Conservation (phyloP, 345 rosid species). For the Gossypium thurberi region DNA sequence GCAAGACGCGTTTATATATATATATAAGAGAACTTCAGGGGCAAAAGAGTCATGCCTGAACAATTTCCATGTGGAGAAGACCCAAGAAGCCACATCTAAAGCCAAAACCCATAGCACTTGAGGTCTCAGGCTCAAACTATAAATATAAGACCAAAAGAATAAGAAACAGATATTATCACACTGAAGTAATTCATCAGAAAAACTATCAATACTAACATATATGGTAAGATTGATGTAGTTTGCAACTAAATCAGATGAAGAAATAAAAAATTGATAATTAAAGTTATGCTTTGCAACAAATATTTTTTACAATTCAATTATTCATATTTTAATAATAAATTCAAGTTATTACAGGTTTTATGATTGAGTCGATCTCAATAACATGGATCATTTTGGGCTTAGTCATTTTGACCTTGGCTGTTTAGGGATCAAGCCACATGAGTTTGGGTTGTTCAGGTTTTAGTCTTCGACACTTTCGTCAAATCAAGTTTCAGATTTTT, state of each 20-base stretch:
- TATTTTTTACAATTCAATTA: neutral
- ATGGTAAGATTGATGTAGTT: neutral
- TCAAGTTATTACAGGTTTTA: neutral
- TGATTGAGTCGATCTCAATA: neutral
- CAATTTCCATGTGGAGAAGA: conserved; percentile 99
- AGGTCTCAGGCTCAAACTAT: conserved; percentile 97
- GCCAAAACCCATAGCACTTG: conserved; percentile 99
- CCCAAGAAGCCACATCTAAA: conserved; percentile 98
- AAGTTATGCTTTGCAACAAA: neutral
- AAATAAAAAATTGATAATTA: neutral
- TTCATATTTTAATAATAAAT: neutral
- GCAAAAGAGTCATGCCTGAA: conserved; percentile 57
- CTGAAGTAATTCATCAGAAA: neutral
- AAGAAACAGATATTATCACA: neutral
- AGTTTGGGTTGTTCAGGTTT: neutral
- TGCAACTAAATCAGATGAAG: neutral
- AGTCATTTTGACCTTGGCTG: neutral
- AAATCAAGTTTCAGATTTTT: neutral
- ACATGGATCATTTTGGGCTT: neutral
- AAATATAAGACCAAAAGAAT: conserved; percentile 20
- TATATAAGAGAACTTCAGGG: neutral
- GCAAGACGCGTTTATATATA: neutral
- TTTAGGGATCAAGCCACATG: neutral
- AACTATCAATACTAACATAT: neutral
- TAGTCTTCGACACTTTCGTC: neutral